Base-by-base conservation (phyloP, 805 yeast genomes). In the Pichia paraexigua region DNA sequence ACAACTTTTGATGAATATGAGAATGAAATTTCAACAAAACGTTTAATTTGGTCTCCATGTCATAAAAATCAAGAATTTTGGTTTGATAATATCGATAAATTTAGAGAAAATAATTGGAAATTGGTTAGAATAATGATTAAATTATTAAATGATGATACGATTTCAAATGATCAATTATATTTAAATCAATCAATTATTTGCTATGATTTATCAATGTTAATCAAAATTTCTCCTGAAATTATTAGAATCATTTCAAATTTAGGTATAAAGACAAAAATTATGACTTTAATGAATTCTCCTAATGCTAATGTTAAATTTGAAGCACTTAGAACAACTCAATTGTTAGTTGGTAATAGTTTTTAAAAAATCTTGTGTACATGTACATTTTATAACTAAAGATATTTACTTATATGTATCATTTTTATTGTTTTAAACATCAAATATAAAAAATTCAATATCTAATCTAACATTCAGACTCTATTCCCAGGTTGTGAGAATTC, bases 261-360 rank as follows among this genome's bases (percentile, higher is more conserved):
- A 56, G 79, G 88, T 60, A 75, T 85, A 57, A 94, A 94, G 74
- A 72, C 85, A 22, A 79, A 81, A 66, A 80, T 94, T 52, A 92
- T 94, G 98, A 78, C 79, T 55, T 74, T 90, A 56, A 82, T 94
- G 81, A 82, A 79, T 62, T 80, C 83, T 52, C 79, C 83, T 42
- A 91, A 90, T 66, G 78, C 91, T 22, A 94, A 88, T 64, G 91
- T 94, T 58, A 87, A 92, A 65, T 94, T 85, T 65, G 97, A 92
- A 72, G 98, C 98, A 2, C 78, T 94, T 63, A 88, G 87, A 67
- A 90, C 97, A 5, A 88, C 97, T n/a, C 99, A 94, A 72, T 79
- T 84, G 52, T 80, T 94, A 61, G 95, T 94, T 49, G 89, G 96
- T 4, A 89, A 88, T 63, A 76, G 85, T n/a, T 78, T 85, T 40